Evolutionary conservation across 2,329 filamentous ascomycete species (phyloP).

Genomic region (Escovopsis sp.): DNA sequence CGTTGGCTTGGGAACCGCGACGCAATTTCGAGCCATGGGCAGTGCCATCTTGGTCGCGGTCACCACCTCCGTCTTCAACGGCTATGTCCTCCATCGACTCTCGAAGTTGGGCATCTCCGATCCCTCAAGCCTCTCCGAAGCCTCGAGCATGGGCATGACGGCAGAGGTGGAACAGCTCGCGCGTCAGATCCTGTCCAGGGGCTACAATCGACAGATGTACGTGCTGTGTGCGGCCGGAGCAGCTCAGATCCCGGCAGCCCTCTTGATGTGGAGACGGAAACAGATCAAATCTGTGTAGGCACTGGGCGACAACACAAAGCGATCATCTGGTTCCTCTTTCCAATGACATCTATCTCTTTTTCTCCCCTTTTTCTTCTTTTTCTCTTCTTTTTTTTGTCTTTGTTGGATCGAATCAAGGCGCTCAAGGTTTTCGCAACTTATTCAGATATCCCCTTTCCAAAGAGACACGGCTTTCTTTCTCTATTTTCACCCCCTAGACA

Average conservation of each 20-base stretch:
- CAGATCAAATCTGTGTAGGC: not conserved
- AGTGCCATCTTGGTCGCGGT: constrained; percentile 1
- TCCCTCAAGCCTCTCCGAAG: not conserved
- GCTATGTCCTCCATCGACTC: not conserved
- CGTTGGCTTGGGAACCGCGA: not conserved
- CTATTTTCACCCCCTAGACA: not conserved
- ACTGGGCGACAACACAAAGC: too few species aligned
- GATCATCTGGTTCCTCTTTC: too few species aligned
- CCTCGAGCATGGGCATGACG: not conserved
- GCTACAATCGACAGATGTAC: not conserved
- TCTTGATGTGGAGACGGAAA: not conserved
- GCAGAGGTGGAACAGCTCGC: not conserved
- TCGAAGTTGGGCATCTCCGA: not conserved
- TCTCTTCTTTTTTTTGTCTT: not conserved
- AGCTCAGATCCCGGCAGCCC: not conserved
- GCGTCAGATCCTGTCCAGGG: not conserved
- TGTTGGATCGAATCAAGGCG: not conserved
- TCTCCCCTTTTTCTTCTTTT: too few species aligned
- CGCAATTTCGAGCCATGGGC: constrained; percentile 1
- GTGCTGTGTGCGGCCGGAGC: not conserved
- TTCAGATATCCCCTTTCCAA: too few species aligned
- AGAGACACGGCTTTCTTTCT: too few species aligned
- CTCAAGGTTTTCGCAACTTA: too few species aligned
- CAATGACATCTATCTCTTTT: too few species aligned
- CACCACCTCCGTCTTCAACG: not conserved